Evolutionary conservation across 2,329 filamentous ascomycete genomes (phyloP), one percentile per base, ranked within the genome.

Genomic region (Pseudonectria foliicola): DNA sequence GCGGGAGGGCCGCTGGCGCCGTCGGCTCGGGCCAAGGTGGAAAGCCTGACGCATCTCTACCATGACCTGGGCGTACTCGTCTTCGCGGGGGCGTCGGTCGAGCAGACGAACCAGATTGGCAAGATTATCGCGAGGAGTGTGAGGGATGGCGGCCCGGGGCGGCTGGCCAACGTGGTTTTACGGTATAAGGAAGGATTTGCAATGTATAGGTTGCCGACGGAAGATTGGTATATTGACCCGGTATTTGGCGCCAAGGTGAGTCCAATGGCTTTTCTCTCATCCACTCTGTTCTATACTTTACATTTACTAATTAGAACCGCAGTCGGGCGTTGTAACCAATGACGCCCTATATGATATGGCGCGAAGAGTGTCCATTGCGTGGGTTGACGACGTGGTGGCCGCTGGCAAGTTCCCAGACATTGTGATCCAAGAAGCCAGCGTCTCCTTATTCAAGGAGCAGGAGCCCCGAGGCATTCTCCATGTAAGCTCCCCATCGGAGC

Each of bases 51-150:
- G 13, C 43, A 45, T 21, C 12, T 59, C 4, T 60, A 59, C 32
- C 44, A 57, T 13, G 58, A 61, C 30, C 44, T 59, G 1, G 59
- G 59, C 3, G 49, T 57, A 3, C 27, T 61, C 13, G 48, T 52
- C 10, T 61, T 48, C 33, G 49, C 50, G 5, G 57, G 57, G 1
- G 45, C 50, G 6, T 38, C 38, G 7, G 33, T 38, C 2, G 3
- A 7, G 11, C 49, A 60, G 36, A 43, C 48, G 1, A 4, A 13
- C 10, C 15, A 32, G 6, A 52, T 61, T 4, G 51, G 43, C 6
- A 28, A 41, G 8, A 25, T 60, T 1, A 29, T 61, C 8, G 11
- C 25, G 8, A 26, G 32, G 18, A 25, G 44, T 1, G 29, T 46
- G 6, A n/a, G 34, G 6, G 33, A 34, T 31, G 45, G 45, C 18